Percentiles rank a stretch among this genome's conserved stretches.
These are phyloP conservation scores for Macrophomina pseudophaseolina DNA, from an alignment of 2,329 filamentous ascomycete genomes.

Conservation along the genomic window DNA sequence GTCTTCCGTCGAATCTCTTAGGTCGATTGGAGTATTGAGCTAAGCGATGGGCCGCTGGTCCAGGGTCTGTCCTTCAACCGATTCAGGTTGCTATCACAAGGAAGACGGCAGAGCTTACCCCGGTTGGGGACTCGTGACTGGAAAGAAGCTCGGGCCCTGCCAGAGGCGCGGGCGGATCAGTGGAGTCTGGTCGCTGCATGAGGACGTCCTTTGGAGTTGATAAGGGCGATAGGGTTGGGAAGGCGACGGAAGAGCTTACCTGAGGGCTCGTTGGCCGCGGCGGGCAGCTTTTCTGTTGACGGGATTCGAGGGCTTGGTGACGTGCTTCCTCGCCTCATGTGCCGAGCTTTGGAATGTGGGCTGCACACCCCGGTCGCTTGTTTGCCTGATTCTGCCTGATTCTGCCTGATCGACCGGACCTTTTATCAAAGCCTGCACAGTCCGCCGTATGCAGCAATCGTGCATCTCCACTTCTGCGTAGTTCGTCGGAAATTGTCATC, in stretches of 20 bases:
- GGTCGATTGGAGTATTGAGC: not conserved
- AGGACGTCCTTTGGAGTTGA: not conserved
- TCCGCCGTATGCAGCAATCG: not conserved
- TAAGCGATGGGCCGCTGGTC: not conserved
- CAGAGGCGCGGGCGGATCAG: constrained; percentile 8
- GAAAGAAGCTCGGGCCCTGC: constrained; percentile 16
- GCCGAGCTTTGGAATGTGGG: constrained; percentile 3
- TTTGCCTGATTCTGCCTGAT: constrained; percentile 1
- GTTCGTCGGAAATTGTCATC: not conserved
- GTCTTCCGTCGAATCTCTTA: not conserved
- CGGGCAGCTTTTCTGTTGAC: not conserved
- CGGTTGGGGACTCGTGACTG: constrained; percentile 13
- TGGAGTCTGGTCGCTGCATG: constrained; percentile 4
- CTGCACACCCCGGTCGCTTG: not conserved
- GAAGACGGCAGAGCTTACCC: constrained; percentile 14
- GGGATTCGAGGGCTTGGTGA: constrained; percentile 11
- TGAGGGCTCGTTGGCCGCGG: not conserved
- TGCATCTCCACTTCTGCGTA: not conserved
- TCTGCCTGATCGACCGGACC: not conserved
- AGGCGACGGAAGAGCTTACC: not conserved
- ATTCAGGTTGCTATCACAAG: constrained; percentile 9
- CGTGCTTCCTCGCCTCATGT: not conserved
- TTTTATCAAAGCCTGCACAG: not conserved
- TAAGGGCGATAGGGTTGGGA: constrained; percentile 6
- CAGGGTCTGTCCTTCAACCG: constrained; percentile 7